Evolutionary conservation across 2,329 filamentous ascomycete species (phyloP).

Genomic region (Macrophomina tecta): DNA sequence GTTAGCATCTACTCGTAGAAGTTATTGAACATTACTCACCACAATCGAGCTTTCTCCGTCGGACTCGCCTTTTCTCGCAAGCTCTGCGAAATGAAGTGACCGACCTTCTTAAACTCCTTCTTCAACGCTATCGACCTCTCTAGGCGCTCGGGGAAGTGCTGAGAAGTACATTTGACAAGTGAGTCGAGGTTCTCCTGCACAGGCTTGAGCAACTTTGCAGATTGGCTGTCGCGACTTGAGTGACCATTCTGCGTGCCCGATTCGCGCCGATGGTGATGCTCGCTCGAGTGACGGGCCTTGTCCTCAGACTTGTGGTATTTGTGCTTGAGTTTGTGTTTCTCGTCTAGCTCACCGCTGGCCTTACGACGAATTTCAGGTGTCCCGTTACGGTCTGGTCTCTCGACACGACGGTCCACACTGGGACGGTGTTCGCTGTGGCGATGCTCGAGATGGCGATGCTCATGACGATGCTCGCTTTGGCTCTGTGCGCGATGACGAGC

Average conservation of each 20-base stretch:
- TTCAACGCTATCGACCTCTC: conserved; percentile 67
- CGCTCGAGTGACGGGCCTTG: conserved; percentile 38
- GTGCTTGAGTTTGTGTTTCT: conserved; percentile 48
- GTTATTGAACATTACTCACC: conserved; percentile 47
- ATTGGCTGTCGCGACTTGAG: conserved; percentile 41
- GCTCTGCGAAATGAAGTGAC: conserved; percentile 64
- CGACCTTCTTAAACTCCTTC: conserved; percentile 65
- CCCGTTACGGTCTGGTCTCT: conserved; percentile 42
- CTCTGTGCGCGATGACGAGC: conserved; percentile 40
- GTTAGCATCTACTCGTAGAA: conserved; percentile 32
- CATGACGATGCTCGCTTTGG: conserved; percentile 23
- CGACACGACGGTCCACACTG: conserved; percentile 46
- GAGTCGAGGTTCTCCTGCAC: conserved; percentile 65
- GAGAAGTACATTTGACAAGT: conserved; percentile 66
- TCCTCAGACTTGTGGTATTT: conserved; percentile 63
- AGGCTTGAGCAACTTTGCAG: conserved; percentile 57
- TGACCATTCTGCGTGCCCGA: conserved; percentile 28
- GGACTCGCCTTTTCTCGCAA: conserved; percentile 51
- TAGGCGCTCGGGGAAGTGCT: conserved; percentile 67
- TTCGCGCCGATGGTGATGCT: conserved; percentile 36
- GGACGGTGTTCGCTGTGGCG: conserved; percentile 48
- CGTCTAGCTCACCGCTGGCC: conserved; percentile 57
- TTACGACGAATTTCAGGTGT: conserved; percentile 54
- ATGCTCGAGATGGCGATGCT: conserved; percentile 41
- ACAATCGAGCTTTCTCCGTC: conserved; percentile 54